Evolutionary conservation across 2,329 filamentous ascomycete genomes (phyloP), one percentile per base, ranked within the genome.

Genomic region (Sclerotinia glacialis): DNA sequence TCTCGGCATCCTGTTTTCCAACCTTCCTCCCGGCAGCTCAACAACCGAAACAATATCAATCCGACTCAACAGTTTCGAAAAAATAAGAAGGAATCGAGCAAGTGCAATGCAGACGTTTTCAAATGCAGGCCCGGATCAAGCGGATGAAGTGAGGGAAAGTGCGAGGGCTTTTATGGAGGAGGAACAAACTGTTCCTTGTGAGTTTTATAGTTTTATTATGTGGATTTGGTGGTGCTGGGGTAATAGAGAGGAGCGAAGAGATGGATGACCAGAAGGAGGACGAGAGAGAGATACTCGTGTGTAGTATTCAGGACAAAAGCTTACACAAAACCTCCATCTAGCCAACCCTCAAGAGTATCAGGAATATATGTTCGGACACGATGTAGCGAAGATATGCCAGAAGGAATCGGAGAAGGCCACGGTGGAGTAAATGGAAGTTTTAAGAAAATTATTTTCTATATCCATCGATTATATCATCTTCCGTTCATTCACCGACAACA

Each of bases 1-100:
- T 0, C 74, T 91, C 1, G 82, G 64, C 2, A 12, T 62, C 9
- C 37, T 66, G 4, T 28, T 66, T 21, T 52, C 64, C 4, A 18
- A 34, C 8, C 37, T 61, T 21, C 34, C 53, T 1, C 16, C 28
- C 31, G 28, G 28, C 2, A 9, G 8, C 5, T 4, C 28, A 12
- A 53, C n/a, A 3, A 3, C 23, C 8, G n/a, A 31, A 5, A 54
- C 23, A 5, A 11, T 46, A 7, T 5, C 55, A 14, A 16, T 3
- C 37, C n/a, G 42, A 6, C 62, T 67, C 18, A 2, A 53, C 0
- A 18, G 8, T 11, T 67, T 66, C 31, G 40, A 67, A 46, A 44
- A 34, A 14, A 21, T 67, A 1, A 23, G 66, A 28, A 28, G 37
- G 6, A 66, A 56, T 16, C 55, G 63, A 18, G 63, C 54, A 16